These are phyloP conservation scores for Claviceps paspali DNA, from an alignment of 2,329 filamentous ascomycete genomes.

Conservation along the genomic window DNA sequence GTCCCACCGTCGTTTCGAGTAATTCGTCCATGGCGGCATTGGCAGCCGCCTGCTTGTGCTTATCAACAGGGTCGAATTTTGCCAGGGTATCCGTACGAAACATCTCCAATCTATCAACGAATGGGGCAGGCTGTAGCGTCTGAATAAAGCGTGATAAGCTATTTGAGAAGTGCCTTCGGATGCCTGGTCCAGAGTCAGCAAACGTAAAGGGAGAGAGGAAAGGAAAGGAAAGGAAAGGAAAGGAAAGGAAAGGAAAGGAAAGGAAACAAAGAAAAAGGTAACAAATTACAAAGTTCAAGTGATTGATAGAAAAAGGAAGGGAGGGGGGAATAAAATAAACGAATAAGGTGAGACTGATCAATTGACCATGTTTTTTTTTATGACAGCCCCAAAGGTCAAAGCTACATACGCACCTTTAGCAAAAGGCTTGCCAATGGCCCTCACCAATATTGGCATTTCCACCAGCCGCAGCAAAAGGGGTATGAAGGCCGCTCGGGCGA, in stretches of 20 bases:
- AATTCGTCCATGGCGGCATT: constrained; percentile 39
- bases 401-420: constrained; percentile 38
- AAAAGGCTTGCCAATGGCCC: constrained; percentile 34
- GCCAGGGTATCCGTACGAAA: constrained; percentile 43
- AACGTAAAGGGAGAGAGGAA: background rate
- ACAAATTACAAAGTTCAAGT: no score
- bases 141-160: constrained; percentile 39
- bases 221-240: background rate
- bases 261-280: no score
- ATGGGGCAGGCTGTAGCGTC: constrained; percentile 40
- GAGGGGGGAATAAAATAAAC: background rate
- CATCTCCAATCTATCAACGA: constrained; percentile 36
- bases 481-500: constrained; percentile 46
- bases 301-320: background rate
- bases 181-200: constrained; percentile 17
- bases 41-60: constrained; percentile 31
- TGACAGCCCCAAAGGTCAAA: no score
- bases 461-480: constrained; percentile 46
- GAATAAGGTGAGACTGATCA: no score
- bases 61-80: constrained; percentile 37
- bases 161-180: constrained; percentile 33
- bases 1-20: constrained; percentile 38
- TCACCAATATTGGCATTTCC: constrained; percentile 41
- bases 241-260: no score
- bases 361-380: no score